Percentiles rank a stretch among this genome's conserved stretches.
phyloP scores from a whole-genome alignment of 345 rosid species.

The Syzygium aqueum region DNA sequence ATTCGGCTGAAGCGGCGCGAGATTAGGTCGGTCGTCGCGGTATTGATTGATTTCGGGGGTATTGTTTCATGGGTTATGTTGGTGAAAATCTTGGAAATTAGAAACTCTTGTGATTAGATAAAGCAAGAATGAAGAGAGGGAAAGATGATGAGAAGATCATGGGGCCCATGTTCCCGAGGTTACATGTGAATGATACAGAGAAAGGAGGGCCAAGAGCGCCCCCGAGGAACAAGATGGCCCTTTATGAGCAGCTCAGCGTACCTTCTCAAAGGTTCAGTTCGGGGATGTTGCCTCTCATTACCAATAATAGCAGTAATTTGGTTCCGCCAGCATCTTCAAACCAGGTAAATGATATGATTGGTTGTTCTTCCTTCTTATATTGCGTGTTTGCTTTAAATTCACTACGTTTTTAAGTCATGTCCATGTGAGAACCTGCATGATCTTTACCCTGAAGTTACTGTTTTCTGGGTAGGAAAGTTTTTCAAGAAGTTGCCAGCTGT shows the following conservation, averaged over 20 bases:
- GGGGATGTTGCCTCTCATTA: constrained; percentile 22
- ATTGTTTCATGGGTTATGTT: background rate
- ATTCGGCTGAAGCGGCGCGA: background rate
- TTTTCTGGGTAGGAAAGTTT: background rate
- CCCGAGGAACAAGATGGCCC: constrained; percentile 99
- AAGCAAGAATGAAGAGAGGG: constrained; percentile 54
- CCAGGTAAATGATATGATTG: constrained; percentile 34
- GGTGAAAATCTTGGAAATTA: constrained; percentile 2
- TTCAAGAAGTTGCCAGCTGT: background rate
- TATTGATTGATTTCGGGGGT: background rate
- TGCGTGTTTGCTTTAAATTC: background rate
- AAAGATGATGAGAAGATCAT: constrained; percentile 57
- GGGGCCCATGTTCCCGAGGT: constrained; percentile 89
- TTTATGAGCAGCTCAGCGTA: constrained; percentile 80
- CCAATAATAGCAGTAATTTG: constrained; percentile 15
- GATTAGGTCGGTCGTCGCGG: background rate
- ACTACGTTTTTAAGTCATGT: background rate
- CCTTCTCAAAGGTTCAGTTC: constrained; percentile 72
- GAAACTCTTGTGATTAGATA: background rate
- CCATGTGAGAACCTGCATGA: background rate
- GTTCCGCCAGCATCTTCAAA: constrained; percentile 42
- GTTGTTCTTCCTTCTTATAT: background rate
- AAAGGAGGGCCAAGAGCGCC: constrained; percentile 98
- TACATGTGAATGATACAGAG: constrained; percentile 83
- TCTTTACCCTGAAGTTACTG: background rate